Evolutionary conservation across 768 basidiomycete species (phyloP), one percentile per base, ranked within the genome.

Genomic region (Collybia mongolica): DNA sequence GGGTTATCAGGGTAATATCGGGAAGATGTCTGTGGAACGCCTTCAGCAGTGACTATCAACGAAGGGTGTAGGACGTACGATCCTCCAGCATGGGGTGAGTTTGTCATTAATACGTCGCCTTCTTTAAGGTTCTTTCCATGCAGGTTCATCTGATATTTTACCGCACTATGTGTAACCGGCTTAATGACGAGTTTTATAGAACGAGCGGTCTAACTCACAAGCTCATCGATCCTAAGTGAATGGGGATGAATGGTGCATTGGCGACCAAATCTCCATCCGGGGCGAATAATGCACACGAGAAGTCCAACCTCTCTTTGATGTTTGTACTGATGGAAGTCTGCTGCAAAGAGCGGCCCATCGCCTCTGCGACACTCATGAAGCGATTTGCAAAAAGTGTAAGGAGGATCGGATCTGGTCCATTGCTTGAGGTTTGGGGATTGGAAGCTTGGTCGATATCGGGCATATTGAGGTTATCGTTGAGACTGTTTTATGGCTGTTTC

Each of bases 321-420:
- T 98, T 95, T 14, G 93, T 94, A 62, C 88, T 86, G 60, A 94
- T 94, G 2, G 93, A 84, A 0, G 93, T 95, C 65, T 95, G 90
- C 65, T 89, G 91, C 19, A 95, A 72, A 0, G 90, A 90, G 43
- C 90, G 77, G 8, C 93, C 94, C 93, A 96, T 97, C 8, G 93
- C 93, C 64, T 96, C 93, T 7, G 93, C 93, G 17, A 98, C 91
- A 59, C 90, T 90, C 95, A 98, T 98, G 72, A 98, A 95, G 39
- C 95, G 88, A 61, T 97, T 95, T 9, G 93, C 90, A 60, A 97
- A 98, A 45, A 98, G 81, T 1, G 93, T 92, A 40, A 97, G 75
- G 24, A 93, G 73, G 55, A 95, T 91, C 0, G 92, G 90, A 64
- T 96, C 93, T 9, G 90, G 86, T 15, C 76, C 79, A 60, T 75